These are phyloP conservation scores for Collybia sp. DNA, from an alignment of 768 basidiomycete genomes.

Conservation along the genomic window DNA sequence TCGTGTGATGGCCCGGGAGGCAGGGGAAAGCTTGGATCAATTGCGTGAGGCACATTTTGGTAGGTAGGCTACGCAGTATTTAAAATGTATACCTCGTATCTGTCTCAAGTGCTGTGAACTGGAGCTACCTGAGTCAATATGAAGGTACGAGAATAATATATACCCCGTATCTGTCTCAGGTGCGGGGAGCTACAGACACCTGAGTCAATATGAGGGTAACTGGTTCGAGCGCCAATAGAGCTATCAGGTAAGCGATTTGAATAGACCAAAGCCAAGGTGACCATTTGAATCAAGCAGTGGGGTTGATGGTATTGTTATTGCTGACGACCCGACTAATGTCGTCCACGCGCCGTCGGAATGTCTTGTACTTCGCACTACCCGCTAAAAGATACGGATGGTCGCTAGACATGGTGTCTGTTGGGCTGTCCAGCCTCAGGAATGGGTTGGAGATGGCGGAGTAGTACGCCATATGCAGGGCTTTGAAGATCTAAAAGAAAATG, in stretches of 20 bases:
- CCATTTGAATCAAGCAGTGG: too few relatives aligned
- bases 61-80: constrained; percentile 15
- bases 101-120: constrained; percentile 77
- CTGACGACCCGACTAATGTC: constrained; percentile 64
- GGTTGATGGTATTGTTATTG: constrained; percentile 8
- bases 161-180: constrained; percentile 96
- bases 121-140: constrained; percentile 75
- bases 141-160: constrained; percentile 34
- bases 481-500: constrained; percentile 60
- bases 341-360: constrained; percentile 67
- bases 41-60: constrained; percentile 43
- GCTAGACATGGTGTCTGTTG: constrained; percentile 34
- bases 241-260: too few relatives aligned
- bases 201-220: constrained; percentile 81
- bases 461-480: constrained; percentile 85
- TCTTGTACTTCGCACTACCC: constrained; percentile 64
- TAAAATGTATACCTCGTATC: constrained; percentile 65
- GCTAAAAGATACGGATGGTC: constrained; percentile 58
- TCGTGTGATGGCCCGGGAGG: constrained; percentile 74
- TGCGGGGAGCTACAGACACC: constrained; percentile 53
- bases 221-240: constrained; percentile 9
- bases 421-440: constrained; percentile 63
- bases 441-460: constrained; percentile 82
- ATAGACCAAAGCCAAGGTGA: too few relatives aligned
- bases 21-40: constrained; percentile 47